Conservation (phyloP, 2,329 filamentous ascomycete species). For the Plenodomus tracheiphilus region DNA sequence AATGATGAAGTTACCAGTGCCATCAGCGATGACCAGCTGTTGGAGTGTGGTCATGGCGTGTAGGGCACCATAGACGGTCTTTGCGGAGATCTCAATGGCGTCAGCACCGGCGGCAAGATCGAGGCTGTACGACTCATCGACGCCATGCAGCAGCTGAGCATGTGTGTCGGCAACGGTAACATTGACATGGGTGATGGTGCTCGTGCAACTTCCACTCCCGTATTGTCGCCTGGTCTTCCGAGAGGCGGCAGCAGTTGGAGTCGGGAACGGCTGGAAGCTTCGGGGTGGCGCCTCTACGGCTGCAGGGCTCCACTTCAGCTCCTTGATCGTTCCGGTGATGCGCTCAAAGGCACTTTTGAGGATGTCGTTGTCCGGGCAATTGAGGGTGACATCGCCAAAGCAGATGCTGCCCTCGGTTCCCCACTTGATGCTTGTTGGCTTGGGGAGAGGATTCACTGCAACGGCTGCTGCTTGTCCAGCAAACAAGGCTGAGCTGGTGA, state of each 20-base stretch:
- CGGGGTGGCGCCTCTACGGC: constrained; percentile 57
- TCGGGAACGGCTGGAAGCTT: constrained; percentile 57
- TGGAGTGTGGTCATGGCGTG: constrained; percentile 62
- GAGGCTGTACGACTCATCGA: constrained; percentile 61
- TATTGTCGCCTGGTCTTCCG: constrained; percentile 28
- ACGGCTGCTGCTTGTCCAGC: constrained; percentile 49
- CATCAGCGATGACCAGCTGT: constrained; percentile 57
- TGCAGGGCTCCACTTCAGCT: constrained; percentile 58
- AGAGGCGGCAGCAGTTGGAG: constrained; percentile 29
- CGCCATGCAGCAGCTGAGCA: constrained; percentile 58
- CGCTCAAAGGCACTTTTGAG: constrained; percentile 56
- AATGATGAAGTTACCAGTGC: constrained; percentile 50
- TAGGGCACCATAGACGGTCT: constrained; percentile 59
- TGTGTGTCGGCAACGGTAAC: constrained; percentile 51
- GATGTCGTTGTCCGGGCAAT: constrained; percentile 39
- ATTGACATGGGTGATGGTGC: constrained; percentile 48
- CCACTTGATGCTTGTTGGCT: constrained; percentile 58
- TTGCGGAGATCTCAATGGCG: constrained; percentile 51
- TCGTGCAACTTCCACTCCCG: constrained; percentile 28
- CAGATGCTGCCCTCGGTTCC: constrained; percentile 54
- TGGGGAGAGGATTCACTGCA: constrained; percentile 58
- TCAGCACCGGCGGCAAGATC: constrained; percentile 47
- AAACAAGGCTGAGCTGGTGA: constrained; percentile 40
- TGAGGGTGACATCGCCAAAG: constrained; percentile 47
- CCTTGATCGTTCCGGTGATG: constrained; percentile 52